phyloP scores from a whole-genome alignment of 2,329 filamentous ascomycete species.

The Geoglossum cookeanum region DNA sequence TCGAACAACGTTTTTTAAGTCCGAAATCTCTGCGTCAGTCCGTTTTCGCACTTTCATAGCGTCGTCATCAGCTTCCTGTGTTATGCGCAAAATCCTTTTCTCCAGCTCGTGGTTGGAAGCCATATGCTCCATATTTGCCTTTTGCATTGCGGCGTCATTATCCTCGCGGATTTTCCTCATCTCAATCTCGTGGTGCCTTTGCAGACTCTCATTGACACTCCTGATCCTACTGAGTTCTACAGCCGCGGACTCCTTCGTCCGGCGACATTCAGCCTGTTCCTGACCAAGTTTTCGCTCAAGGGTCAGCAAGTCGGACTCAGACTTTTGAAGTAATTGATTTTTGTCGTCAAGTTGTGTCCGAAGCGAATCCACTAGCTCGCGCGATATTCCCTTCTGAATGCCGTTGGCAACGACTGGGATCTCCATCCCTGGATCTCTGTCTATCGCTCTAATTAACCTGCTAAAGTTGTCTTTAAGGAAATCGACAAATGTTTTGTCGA shows the following conservation, averaged over 20 bases:
- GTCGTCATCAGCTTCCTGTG: constrained; percentile 21
- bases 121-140: constrained; percentile 9
- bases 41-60: constrained; percentile 20
- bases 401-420: constrained; percentile 63
- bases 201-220: constrained; percentile 49
- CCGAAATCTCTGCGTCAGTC: constrained; percentile 42
- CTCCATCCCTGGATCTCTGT: constrained; percentile 77
- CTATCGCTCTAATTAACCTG: constrained; percentile 63
- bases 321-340: constrained; percentile 36
- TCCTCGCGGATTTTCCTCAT: constrained; percentile 29
- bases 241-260: constrained; percentile 37
- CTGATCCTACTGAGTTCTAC: constrained; percentile 40
- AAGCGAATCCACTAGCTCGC: constrained; percentile 75
- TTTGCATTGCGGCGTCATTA: constrained; percentile 18
- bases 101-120: constrained; percentile 10
- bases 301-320: constrained; percentile 35
- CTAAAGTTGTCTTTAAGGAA: constrained; percentile 95
- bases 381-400: constrained; percentile 75
- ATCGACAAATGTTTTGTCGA: constrained; percentile 72
- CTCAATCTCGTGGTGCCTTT: constrained; percentile 50
- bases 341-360: constrained; percentile 60
- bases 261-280: constrained; percentile 53
- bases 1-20: constrained; percentile 40
- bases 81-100: constrained; percentile 6
- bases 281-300: constrained; percentile 41